These are phyloP conservation scores for Didymella pinodella DNA, from an alignment of 2,329 filamentous ascomycete species.

Conservation along the genomic window DNA sequence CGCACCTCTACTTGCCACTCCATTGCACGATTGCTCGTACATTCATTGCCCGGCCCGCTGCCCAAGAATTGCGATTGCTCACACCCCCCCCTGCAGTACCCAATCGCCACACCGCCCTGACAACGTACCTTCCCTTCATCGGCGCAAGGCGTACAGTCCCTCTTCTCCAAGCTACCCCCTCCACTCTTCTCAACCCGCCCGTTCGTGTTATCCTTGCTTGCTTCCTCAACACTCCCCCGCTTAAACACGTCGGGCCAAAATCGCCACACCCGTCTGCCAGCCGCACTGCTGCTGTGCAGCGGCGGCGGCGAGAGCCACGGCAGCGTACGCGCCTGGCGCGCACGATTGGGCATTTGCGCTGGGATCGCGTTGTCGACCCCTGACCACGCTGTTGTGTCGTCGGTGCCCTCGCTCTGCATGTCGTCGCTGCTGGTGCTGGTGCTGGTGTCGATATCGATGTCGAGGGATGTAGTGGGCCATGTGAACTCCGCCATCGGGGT, in stretches of 20 bases:
- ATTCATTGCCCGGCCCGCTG: neutral
- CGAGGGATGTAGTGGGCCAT: too few relatives aligned
- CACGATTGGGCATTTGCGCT: neutral
- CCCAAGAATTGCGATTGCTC: neutral
- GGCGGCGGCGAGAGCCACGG: neutral
- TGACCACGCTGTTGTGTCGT: neutral
- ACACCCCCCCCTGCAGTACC: slow-evolving; percentile 3
- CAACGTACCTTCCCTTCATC: neutral
- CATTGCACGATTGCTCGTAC: neutral
- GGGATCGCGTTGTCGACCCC: slow-evolving; percentile 2
- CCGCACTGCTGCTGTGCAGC: neutral
- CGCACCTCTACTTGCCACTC: neutral
- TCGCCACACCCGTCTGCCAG: neutral
- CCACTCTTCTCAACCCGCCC: too few relatives aligned
- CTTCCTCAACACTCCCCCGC: too few relatives aligned
- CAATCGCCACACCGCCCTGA: slow-evolving; percentile 4
- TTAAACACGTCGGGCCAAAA: too few relatives aligned
- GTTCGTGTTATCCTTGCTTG: too few relatives aligned
- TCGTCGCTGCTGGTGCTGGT: neutral
- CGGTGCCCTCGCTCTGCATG: neutral
- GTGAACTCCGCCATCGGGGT: too few relatives aligned
- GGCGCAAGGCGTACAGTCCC: neutral
- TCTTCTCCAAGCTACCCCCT: too few relatives aligned
- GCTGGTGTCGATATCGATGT: too few relatives aligned
- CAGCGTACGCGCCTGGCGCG: neutral